Conservation (phyloP, 2,329 filamentous ascomycete species). For the Neopestalotiopsis sp. region DNA sequence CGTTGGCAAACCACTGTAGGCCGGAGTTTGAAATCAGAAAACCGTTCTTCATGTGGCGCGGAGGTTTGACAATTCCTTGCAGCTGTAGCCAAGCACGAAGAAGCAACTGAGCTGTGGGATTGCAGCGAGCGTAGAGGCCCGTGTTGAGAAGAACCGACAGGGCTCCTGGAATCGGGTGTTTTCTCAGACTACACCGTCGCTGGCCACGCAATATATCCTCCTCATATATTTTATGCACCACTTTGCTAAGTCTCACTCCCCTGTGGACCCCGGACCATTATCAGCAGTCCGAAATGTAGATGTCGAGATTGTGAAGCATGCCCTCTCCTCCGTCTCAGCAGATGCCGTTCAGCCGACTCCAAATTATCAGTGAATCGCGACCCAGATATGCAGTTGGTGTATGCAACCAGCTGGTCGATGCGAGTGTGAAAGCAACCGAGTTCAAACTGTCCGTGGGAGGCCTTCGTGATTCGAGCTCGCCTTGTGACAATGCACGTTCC, state of each 20-base stretch:
- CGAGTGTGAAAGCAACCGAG: neutral
- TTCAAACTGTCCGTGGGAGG: neutral
- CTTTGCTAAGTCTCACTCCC: neutral
- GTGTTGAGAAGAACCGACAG: neutral
- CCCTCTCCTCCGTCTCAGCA: neutral
- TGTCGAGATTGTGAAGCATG: neutral
- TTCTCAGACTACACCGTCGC: neutral
- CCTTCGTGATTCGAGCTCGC: neutral
- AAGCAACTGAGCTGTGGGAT: conserved; percentile 4
- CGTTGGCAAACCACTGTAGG: neutral
- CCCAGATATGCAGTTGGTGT: neutral
- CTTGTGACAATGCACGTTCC: conserved; percentile 8
- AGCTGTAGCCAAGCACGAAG: neutral
- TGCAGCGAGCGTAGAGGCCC: neutral
- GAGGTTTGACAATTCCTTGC: conserved; percentile 1
- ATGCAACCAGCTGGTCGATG: neutral
- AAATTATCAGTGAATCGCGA: neutral
- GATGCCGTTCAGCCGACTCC: no score
- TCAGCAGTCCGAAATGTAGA: neutral
- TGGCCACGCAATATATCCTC: neutral
- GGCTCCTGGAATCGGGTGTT: neutral
- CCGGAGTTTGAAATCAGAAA: neutral
- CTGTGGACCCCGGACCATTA: neutral
- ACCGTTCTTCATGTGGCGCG: conserved; percentile 3
- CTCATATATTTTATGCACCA: neutral